Conservation (phyloP, 2,329 filamentous ascomycete species). For the Fusarium secorum region DNA sequence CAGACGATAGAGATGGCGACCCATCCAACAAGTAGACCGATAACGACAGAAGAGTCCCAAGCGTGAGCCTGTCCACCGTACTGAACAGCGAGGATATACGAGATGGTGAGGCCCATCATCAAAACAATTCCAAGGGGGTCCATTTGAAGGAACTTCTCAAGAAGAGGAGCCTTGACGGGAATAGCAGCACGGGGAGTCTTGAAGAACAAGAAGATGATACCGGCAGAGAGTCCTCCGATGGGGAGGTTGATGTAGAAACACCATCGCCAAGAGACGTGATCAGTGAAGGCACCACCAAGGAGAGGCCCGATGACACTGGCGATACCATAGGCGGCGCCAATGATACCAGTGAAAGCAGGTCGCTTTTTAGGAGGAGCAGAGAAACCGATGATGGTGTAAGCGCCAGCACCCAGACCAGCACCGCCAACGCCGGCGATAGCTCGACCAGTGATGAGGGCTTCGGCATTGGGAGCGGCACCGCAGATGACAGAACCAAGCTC, state of each 20-base stretch:
- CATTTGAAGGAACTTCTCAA: constrained; percentile 58
- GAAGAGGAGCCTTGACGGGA: constrained; percentile 47
- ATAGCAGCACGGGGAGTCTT: constrained; percentile 50
- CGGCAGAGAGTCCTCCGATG: constrained; percentile 46
- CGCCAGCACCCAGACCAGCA: constrained; percentile 58
- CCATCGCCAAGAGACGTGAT: constrained; percentile 50
- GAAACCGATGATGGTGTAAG: constrained; percentile 60
- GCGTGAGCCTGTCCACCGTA: constrained; percentile 55
- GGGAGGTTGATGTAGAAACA: constrained; percentile 53
- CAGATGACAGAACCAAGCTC: constrained; percentile 64
- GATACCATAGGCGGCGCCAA: constrained; percentile 49
- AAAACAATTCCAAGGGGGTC: constrained; percentile 56
- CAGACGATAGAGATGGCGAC: constrained; percentile 48
- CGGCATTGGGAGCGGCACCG: constrained; percentile 54
- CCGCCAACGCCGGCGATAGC: constrained; percentile 58
- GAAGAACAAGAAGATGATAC: constrained; percentile 53
- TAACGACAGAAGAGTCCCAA: constrained; percentile 53
- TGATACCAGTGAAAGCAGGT: constrained; percentile 50
- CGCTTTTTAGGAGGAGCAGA: constrained; percentile 47
- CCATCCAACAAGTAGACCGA: constrained; percentile 54
- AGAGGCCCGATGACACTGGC: constrained; percentile 50
- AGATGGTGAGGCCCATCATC: constrained; percentile 55
- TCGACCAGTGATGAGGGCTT: constrained; percentile 60
- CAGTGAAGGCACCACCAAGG: constrained; percentile 50
- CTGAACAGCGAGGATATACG: constrained; percentile 56